Conservation (phyloP, 768 basidiomycete genomes). For the Strobilomyces confusus region DNA sequence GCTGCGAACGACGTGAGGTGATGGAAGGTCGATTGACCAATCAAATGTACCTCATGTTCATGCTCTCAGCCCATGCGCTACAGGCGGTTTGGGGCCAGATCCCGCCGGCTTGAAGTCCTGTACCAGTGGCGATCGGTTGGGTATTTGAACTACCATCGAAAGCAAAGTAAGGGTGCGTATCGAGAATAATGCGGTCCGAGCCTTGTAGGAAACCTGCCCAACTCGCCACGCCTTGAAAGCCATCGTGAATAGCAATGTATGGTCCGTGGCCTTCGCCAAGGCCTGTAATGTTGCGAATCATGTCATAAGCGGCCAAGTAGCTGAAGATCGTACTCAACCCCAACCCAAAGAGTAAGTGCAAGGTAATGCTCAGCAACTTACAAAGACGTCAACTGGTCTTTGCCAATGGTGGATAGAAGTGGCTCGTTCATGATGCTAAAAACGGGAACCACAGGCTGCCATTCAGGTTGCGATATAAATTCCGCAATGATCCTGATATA, state of each 20-base stretch:
- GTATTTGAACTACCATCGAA: conserved; percentile 42
- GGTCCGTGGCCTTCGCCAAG: conserved; percentile 60
- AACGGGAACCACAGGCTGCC: conserved; percentile 55
- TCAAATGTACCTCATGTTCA: conserved; percentile 40
- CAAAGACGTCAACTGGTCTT: conserved; percentile 54
- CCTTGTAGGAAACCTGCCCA: conserved; percentile 55
- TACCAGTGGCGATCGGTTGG: conserved; percentile 33
- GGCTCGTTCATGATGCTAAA: conserved; percentile 69
- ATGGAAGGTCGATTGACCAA: neutral
- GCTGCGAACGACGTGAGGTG: conserved; percentile 24
- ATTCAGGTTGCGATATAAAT: conserved; percentile 78
- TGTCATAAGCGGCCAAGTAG: conserved; percentile 54
- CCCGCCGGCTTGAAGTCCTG: conserved; percentile 36
- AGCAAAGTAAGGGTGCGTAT: conserved; percentile 68
- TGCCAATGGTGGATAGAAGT: conserved; percentile 48
- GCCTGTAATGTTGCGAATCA: conserved; percentile 72
- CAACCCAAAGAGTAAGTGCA: neutral
- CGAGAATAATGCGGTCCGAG: conserved; percentile 57
- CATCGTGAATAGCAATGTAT: conserved; percentile 60
- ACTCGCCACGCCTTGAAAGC: conserved; percentile 42
- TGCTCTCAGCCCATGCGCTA: conserved; percentile 50
- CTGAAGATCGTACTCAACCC: conserved; percentile 26
- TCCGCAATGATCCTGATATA: conserved; percentile 72
- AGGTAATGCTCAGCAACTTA: conserved; percentile 32
- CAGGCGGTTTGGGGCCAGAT: conserved; percentile 52